Base-by-base conservation (phyloP, 352 stramenopile genomes). In the Pythium phragmitis region DNA sequence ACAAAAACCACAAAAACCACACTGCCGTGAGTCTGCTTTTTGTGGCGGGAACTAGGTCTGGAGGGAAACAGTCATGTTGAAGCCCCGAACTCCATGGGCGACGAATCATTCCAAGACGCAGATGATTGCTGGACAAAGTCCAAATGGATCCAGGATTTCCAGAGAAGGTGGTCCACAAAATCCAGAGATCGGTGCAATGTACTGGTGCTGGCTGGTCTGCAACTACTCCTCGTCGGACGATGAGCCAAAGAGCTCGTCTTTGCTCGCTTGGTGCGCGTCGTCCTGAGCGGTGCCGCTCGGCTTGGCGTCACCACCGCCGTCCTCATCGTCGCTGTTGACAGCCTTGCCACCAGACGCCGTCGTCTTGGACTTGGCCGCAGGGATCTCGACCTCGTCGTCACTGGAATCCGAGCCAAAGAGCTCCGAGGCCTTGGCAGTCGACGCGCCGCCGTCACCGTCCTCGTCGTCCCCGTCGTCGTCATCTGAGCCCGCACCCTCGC, bases 321-420 rank as follows among this genome's bases (percentile, higher is more conserved):
- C 84, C 16, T 85, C 76, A 39, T 90, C 85, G 55, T 80, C 73
- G 39, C 60, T 72, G 50, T 69, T 57, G 23, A 69, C 50, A 8
- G 60, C 46, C 49, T 63, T 73, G 43, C 56, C 39, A 36, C 41
- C 48, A 8, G 59, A 65, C 2, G 53, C 13, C 5, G 54, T n/a
- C 3, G 57, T 37, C 46, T 67, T 59, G 37, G 60, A 46, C 47
- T 68, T 72, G 52, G 65, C 17, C 5, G 59, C 49, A 7, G 57
- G 63, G 33, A 72, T 65, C 19, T 71, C 63, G 13, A 63, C 60
- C 48, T 73, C 67, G 21, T 73, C 72, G 48, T 81, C 74, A 51
- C 84, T 92, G 21, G 87, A 96, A 60, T 96, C 87, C 9, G 87
- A 96, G 51, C 87, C 87, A 57, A 96, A 96, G 16, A 96, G 79